A percentile compares a stretch with the other conserved stretches of the same genome.
Conservation (phyloP, 495 filamentous ascomycete species). For the Aspergillus panamensis region DNA sequence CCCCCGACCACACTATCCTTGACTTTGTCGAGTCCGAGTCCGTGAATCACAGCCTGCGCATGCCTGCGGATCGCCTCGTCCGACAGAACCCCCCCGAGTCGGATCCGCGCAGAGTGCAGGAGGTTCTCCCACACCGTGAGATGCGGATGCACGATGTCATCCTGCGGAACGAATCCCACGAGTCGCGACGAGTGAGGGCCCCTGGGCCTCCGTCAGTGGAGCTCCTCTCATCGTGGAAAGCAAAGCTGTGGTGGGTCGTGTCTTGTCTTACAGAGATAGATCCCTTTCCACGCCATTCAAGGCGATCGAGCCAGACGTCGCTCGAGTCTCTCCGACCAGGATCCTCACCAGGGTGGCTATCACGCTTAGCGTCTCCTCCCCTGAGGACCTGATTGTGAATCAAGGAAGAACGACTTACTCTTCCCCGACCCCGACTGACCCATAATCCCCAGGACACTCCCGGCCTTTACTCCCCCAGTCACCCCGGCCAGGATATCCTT, state of each 20-base stretch:
- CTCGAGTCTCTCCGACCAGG: neutral
- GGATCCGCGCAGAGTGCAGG: constrained; percentile 46
- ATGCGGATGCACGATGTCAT: constrained; percentile 49
- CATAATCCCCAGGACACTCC: neutral
- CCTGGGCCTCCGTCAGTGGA: neutral
- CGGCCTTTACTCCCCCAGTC: neutral
- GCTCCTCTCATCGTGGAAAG: neutral
- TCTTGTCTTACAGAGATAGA: neutral
- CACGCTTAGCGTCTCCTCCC: too few species aligned
- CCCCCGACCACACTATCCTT: neutral
- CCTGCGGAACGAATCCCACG: constrained; percentile 54
- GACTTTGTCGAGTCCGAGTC: neutral
- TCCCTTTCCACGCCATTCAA: neutral
- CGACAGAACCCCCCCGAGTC: constrained; percentile 20
- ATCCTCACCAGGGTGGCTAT: neutral
- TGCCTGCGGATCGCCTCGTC: neutral
- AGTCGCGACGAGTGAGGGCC: constrained; percentile 10
- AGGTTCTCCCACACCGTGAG: constrained; percentile 52
- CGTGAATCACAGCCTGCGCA: neutral
- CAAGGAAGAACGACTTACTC: too few species aligned
- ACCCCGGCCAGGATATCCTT: neutral
- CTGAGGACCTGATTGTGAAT: too few species aligned
- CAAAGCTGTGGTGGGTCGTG: too few species aligned
- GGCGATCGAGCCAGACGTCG: neutral
- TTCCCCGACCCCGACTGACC: neutral